phyloP scores from a whole-genome alignment of 306 rosid species.

The Pterocarpus macrocarpus region DNA sequence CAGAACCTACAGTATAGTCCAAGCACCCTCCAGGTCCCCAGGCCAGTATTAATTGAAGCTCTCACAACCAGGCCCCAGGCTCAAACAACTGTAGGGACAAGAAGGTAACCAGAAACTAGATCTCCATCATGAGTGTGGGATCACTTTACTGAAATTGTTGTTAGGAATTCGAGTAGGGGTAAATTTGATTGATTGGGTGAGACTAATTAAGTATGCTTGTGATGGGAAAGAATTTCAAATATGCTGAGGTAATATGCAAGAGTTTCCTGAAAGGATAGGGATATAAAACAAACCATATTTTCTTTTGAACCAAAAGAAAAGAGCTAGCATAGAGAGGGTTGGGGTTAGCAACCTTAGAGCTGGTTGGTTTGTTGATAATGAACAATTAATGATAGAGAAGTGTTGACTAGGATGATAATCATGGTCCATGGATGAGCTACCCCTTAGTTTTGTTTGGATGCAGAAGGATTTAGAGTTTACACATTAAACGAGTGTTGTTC shows the following conservation, averaged over 20 bases:
- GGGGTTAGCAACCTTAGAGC: background rate
- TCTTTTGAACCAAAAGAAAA: background rate
- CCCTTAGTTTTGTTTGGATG: background rate
- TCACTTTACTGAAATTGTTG: conserved; percentile 5
- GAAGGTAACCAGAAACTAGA: conserved; percentile 17
- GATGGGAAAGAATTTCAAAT: conserved; percentile 7
- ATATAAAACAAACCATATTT: background rate
- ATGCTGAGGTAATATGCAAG: conserved; percentile 9
- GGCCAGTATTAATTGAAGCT: background rate
- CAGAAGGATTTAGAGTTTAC: background rate
- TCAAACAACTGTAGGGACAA: conserved; percentile 16
- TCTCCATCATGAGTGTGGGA: background rate
- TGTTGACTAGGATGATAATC: background rate
- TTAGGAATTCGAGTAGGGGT: background rate
- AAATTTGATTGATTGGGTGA: background rate
- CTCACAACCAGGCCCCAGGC: too few species aligned
- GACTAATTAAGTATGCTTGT: conserved; percentile 2
- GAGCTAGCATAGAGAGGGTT: background rate
- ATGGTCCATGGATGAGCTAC: background rate
- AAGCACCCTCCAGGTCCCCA: background rate
- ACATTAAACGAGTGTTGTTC: background rate
- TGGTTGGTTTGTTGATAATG: conserved; percentile 32
- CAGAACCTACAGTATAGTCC: conserved; percentile 28
- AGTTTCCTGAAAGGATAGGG: background rate
- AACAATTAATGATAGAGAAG: conserved; percentile 10